Evolutionary conservation across 2,329 filamentous ascomycete genomes (phyloP).

Genomic region (Neonectria sp.): DNA sequence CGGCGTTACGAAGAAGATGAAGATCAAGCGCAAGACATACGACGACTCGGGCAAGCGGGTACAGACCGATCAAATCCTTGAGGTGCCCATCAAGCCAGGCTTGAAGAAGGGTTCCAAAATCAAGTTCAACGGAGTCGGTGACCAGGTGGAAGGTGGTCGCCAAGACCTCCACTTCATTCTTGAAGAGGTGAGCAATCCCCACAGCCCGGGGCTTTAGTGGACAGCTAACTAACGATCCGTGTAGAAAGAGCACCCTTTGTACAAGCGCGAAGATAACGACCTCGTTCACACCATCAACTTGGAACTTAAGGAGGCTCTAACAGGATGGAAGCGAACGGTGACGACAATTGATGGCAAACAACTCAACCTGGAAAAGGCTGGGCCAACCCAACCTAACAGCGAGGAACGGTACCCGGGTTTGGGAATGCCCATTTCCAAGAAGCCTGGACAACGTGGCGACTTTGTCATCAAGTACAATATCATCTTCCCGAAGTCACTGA

Average conservation of each 20-base stretch:
- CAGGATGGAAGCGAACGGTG: slow-evolving; percentile 93
- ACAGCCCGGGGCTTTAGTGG: background rate
- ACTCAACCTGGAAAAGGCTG: slow-evolving; percentile 82
- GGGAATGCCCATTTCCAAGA: slow-evolving; percentile 98
- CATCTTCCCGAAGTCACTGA: slow-evolving; percentile 88
- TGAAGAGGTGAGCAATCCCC: slow-evolving; percentile 80
- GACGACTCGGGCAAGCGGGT: slow-evolving; percentile 88
- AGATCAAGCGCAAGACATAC: slow-evolving; percentile 97
- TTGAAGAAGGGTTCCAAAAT: slow-evolving; percentile 98
- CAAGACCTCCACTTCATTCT: slow-evolving; percentile 97
- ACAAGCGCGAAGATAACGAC: slow-evolving; percentile 90
- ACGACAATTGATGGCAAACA: slow-evolving; percentile 94
- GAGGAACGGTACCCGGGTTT: slow-evolving; percentile 85
- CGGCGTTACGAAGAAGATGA: slow-evolving; percentile 95
- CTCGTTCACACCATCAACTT: slow-evolving; percentile 84
- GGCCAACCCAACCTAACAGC: slow-evolving; percentile 88
- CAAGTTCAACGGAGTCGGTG: slow-evolving; percentile 97
- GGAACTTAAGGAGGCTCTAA: slow-evolving; percentile 92
- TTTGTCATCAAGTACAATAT: slow-evolving; percentile 93
- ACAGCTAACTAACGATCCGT: slow-evolving; percentile 56
- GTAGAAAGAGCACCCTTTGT: slow-evolving; percentile 89
- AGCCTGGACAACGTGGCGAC: slow-evolving; percentile 86
- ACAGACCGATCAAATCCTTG: slow-evolving; percentile 89
- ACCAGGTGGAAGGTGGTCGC: slow-evolving; percentile 95
- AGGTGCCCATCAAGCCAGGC: slow-evolving; percentile 95